These are phyloP conservation scores for Coniochaeta hoffmannii DNA, from an alignment of 2,329 filamentous ascomycete genomes.

Conservation along the genomic window DNA sequence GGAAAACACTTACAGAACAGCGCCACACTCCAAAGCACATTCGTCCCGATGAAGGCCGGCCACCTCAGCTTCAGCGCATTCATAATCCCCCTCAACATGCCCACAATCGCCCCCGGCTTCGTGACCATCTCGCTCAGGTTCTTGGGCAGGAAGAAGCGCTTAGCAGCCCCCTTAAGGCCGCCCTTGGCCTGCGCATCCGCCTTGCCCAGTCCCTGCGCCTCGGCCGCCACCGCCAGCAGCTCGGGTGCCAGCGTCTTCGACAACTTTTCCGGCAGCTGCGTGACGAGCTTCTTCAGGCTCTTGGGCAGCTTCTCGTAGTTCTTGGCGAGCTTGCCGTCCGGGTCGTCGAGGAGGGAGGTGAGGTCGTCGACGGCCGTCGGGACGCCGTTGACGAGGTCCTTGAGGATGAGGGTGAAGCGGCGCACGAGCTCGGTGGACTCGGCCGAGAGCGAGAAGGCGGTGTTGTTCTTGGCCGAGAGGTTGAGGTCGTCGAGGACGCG, in stretches of 20 bases:
- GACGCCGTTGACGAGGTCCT: conserved; percentile 85
- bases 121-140: conserved; percentile 73
- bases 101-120: conserved; percentile 78
- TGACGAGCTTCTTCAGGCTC: conserved; percentile 80
- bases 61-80: conserved; percentile 81
- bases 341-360: conserved; percentile 52
- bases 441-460: conserved; percentile 73
- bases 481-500: conserved; percentile 78
- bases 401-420: conserved; percentile 83
- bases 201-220: conserved; percentile 57
- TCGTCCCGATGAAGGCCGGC: conserved; percentile 86
- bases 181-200: conserved; percentile 39
- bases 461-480: conserved; percentile 76
- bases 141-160: conserved; percentile 61
- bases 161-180: conserved; percentile 41
- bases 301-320: conserved; percentile 63
- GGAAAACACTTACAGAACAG: conserved; percentile 62
- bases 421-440: conserved; percentile 77
- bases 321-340: conserved; percentile 50
- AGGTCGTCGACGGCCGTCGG: conserved; percentile 92
- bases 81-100: conserved; percentile 83
- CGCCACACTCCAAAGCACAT: conserved; percentile 82
- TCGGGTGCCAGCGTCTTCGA: conserved; percentile 72
- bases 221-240: conserved; percentile 69
- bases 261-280: conserved; percentile 74